Base-by-base conservation (phyloP, 2,329 filamentous ascomycete genomes). In the Aspergillus japonicus region DNA sequence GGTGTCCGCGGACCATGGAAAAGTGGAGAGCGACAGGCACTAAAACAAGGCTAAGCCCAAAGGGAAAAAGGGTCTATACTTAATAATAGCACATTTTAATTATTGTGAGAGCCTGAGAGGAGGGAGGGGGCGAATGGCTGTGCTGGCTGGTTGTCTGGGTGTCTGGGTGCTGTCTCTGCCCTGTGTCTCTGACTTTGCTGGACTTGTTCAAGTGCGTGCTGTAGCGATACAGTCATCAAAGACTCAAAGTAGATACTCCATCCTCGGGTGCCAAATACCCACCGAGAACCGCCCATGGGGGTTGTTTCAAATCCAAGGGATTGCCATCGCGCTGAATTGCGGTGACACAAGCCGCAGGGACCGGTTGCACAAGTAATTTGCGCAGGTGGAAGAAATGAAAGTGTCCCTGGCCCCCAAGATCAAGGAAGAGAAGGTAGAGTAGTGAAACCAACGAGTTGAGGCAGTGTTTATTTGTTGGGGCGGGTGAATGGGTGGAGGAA, bases 391-490 rank as follows among this genome's bases (percentile, higher is more conserved):
- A 42, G 50, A 39, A 11, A 16, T 39, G 31, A 24, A 42, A n/a
- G 42, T 10, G 52, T 31, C 10, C 16, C 24, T 54, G 53, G 53
- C 42, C 53, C 52, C 53, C 53, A 54, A 47, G 42, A 35, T 44
- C 19, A 16, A 44, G 39, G 39, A 44, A 44, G 39, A 44, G 16
- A 44, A 33, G 16, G 23, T 12, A 16, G 44, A 35, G 7, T 26
- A 12, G 29, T 19, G 42, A 48, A 55, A 54, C 52, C 52, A 54
- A 54, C 52, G 31, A 47, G 39, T 44, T 19, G 53, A 55, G 53
- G 53, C 53, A 33, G 42, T 47, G 52, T 47, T 47, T 19, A 19
- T n/a, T 19, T 44, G 16, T 44, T 44, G 39, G 39, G 39, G n/a
- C 39, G n/a, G 39, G 14, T 16, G 11, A 4, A 14, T 35, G 11